Evolutionary conservation across 129 eudicot species (phyloP), one percentile per base, ranked within the genome.

Genomic region (Pittosporum tobira): DNA sequence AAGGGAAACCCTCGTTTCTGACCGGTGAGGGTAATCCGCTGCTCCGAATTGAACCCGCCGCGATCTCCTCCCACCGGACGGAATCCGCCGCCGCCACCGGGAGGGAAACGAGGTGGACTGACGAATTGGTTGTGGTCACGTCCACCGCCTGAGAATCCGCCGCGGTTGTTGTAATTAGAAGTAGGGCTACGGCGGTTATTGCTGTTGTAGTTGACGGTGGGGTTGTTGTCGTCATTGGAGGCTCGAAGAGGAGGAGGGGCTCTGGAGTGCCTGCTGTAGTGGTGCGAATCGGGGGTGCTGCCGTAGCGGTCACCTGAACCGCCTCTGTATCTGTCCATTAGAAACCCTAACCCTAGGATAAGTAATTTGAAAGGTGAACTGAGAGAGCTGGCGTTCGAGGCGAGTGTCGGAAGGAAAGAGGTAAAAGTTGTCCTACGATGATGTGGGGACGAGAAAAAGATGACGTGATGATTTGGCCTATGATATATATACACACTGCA

Each of bases 1-100:
- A 89, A 89, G 0, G 91, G 88, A 19, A 70, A 90, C 24, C 76
- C 87, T 62, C 97, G 82, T 73, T 90, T 90, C 68, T 90, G 80
- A 1, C 84, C 80, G 1, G 80, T 61, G 49, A 79, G 79, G 1
- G 75, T 79, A 52, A 77, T 67, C 43, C 68, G 67, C 24, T 66
- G 82, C 48, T 73, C 71, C 14, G 71, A 64, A 55, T 62, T 72
- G 45, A 68, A 51, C 21, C 79, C 57, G 19, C 77, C 73, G 19
- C 59, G 61, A 26, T 34, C 23, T 51, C 75, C 83, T 23, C 69
- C 80, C 83, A 70, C 55, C 4, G 73, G 75, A 3, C 73, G 76
- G 37, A 68, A 85, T 12, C 83, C 80, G 2, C 81, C 81, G 11
- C 64, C 75, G 28, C 47, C 83, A 8, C 66, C 58, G 4, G 71